Evolutionary conservation across 768 basidiomycete species (phyloP), one percentile per base, ranked within the genome.

Genomic region (Holtermanniella nyarrowii): DNA sequence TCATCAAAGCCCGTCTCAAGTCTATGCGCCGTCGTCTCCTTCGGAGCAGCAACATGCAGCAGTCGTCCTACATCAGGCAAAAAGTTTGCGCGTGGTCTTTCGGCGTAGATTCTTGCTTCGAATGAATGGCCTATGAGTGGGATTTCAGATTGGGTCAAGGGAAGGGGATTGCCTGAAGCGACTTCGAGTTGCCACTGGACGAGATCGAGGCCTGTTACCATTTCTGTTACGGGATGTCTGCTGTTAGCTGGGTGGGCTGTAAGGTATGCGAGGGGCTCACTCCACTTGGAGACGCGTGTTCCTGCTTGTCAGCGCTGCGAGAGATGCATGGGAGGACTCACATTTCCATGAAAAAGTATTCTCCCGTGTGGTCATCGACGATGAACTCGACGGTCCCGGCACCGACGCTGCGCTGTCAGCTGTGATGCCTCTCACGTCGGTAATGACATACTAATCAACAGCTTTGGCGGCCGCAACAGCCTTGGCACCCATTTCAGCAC

Each of bases 291-390:
- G 43, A 12, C 70, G 60, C 2, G 66, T 68, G 48, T 67, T 71
- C 62, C 64, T 62, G 46, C 14, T 1, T 7, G 24, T 41, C 43
- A 37, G 22, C 26, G 7, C n/a, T n/a, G n/a, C n/a, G n/a, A n/a
- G n/a, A 31, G 23, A 31, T 14, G 22, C 26, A 27, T 26, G 20
- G 5, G 2, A 12, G n/a, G 4, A 49, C 83, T 48, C 59, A 83
- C 87, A 93, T 93, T 72, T 95, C 90, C 89, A 91, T 91, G 67
- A 95, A 95, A 64, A 83, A 95, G 70, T 93, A 93, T 53, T 80
- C 77, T 50, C 79, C 73, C 5, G 85, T 86, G 66, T 90, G 84
- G 56, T 88, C 90, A 68, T 96, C 90, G 58, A 93, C 88, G 57
- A 96, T 93, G 62, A 96, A 95, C 68, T 96, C 90, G 48, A 69